phyloP scores from a whole-genome alignment of 2,329 filamentous ascomycete genomes.

The Aschersonia sp. region DNA sequence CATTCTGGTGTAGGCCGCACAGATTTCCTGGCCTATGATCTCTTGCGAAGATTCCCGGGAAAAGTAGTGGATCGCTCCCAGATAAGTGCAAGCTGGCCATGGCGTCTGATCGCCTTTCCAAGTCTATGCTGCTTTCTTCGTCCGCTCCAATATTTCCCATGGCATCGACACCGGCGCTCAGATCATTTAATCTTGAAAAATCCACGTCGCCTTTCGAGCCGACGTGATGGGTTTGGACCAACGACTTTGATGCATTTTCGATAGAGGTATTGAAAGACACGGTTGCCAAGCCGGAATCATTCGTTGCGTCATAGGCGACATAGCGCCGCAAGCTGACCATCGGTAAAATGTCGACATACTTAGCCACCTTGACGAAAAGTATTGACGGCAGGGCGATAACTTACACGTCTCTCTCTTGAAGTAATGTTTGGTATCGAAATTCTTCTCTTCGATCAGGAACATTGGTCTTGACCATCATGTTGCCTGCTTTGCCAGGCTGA shows the following conservation, averaged over 20 bases:
- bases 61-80: slow-evolving; percentile 52
- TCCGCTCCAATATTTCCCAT: not conserved
- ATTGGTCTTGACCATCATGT: slow-evolving; percentile 91
- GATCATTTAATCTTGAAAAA: not conserved
- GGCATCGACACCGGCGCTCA: not conserved
- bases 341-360: not conserved
- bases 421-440: slow-evolving; percentile 74
- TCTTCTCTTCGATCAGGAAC: slow-evolving; percentile 85
- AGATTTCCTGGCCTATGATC: slow-evolving; percentile 28
- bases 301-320: slow-evolving; percentile 18
- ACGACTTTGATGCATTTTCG: not conserved
- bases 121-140: slow-evolving; percentile 13
- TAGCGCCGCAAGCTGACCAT: slow-evolving; percentile 25
- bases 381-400: slow-evolving; percentile 13
- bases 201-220: not conserved
- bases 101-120: slow-evolving; percentile 21
- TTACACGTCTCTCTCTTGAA: slow-evolving; percentile 75
- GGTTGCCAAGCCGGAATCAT: slow-evolving; percentile 6
- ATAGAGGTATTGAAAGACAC: not conserved
- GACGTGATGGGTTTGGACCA: not conserved
- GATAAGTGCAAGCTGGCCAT: slow-evolving; percentile 32
- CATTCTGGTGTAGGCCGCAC: slow-evolving; percentile 13
- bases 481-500: slow-evolving; percentile 67
- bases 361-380: not conserved
- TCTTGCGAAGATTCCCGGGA: slow-evolving; percentile 53